Evolutionary conservation across 257 asterid species (phyloP), one percentile per base, ranked within the genome.

Genomic region (Salvia rosmarinus): DNA sequence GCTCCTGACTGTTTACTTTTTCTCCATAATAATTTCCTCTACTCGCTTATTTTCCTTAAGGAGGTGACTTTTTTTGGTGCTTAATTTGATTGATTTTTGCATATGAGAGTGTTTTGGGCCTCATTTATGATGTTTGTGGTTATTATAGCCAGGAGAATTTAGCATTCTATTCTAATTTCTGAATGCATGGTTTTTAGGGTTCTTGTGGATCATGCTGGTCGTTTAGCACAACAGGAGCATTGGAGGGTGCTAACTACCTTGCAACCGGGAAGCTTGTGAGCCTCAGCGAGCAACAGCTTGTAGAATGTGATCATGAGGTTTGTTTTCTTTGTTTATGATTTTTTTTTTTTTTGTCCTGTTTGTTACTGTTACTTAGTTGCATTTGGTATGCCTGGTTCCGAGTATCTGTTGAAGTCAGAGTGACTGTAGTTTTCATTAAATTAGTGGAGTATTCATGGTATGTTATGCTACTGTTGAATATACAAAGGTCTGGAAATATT

Each of bases 151-250:
- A 44, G 46, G 34, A 62, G 52, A 21, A 5, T 50, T 10, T 21
- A 30, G 9, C 35, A 43, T 49, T 75, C 35, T 5, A 56, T 30
- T 40, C 28, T 66, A 20, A 52, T 6, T 7, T 25, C 6, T 23
- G 44, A 49, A 42, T 71, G 68, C 39, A 25, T 66, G 32, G 16
- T 39, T 71, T 12, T 40, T 44, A 64, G 70, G 70, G 70, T 44
- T 43, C 70, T 16, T 64, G 70, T 64, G 70, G 70, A 23, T 64
- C 70, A 25, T 64, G 70, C 70, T 64, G 70, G 70, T 64, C 70
- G 14, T 64, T 64, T 44, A 64, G 70, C 57, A 64, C 70, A 25
- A 44, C 70, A 23, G 70, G 70, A 44, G 70, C 70, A 43, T 25
- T 64, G 42, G 70, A 64, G 57, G 70, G 70, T 25, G 70, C 70